Evolutionary conservation across 73 alveolate genomes (phyloP), one percentile per base, ranked within the genome.

Genomic region (Paramecium bursaria): DNA sequence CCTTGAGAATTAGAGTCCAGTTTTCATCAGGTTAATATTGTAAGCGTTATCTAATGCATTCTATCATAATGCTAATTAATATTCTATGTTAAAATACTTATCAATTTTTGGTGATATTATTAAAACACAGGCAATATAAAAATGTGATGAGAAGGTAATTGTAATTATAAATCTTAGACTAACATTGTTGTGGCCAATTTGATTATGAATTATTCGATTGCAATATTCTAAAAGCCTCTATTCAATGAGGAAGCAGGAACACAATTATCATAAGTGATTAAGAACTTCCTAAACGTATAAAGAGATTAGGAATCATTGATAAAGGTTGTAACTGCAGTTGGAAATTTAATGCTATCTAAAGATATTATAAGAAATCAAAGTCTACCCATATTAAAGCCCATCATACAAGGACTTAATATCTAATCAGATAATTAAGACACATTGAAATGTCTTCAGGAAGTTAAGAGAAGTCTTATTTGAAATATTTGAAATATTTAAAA

Each of bases 311-410:
- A 67, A 67, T 25, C 60, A 11, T 10, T 35, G 9, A 57, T 57
- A n/a, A 67, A 67, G 50, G 19, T 67, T 25, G 39, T 42, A 1
- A 67, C 82, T 35, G 57, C 82, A 0, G 13, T 67, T 13, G 82
- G 82, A n/a, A 67, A 67, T 67, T 67, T 67, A n/a, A 15, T 39
- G 82, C 26, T 53, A 67, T 31, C 82, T 67, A 42, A 53, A 31
- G 22, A 31, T 21, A 3, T 39, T 15, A 27, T 67, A 11, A 31
- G 82, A 67, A 35, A 67, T 10, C 14, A 67, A n/a, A 39, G 82
- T 27, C 33, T 39, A 23, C 27, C 33, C 19, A 15, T 67, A 2
- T 30, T 53, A 9, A 25, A 31, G 6, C 22, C 5, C 4, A 39
- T 14, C 21, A 6, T 67, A 39, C 17, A 19, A 17, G 17, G 26